Evolutionary conservation across 495 filamentous ascomycete genomes (phyloP).

Genomic region (Talaromyces proteolyticus): DNA sequence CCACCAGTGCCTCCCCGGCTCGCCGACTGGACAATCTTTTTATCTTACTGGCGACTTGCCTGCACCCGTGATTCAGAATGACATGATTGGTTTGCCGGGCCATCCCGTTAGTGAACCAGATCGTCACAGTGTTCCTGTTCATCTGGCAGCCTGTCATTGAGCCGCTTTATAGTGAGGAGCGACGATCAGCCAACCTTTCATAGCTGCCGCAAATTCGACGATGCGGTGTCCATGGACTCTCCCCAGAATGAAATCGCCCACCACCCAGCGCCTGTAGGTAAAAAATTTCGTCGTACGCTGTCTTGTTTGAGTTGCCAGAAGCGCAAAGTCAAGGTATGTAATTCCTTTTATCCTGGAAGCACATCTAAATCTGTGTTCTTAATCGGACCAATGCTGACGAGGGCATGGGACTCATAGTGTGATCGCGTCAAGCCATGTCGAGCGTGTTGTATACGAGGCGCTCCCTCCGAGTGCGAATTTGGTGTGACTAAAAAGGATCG

Average conservation of each 20-base stretch:
- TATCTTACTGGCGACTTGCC: too few species aligned
- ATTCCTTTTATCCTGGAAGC: not conserved
- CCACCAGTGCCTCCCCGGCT: too few species aligned
- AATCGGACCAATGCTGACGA: constrained; percentile 1
- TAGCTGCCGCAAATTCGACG: not conserved
- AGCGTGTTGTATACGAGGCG: constrained; percentile 22
- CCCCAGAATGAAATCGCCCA: not conserved
- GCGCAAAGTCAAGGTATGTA: constrained; percentile 22
- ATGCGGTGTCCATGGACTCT: constrained; percentile 6
- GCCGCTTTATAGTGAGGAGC: too few species aligned
- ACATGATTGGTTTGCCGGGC: too few species aligned
- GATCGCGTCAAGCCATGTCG: constrained; percentile 23
- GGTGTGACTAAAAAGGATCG: constrained; percentile 21
- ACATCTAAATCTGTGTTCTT: not conserved
- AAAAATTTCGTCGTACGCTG: constrained; percentile 22
- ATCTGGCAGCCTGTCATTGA: too few species aligned
- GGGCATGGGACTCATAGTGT: constrained; percentile 9
- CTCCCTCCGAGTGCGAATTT: constrained; percentile 23
- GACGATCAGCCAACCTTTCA: too few species aligned
- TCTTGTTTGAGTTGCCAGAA: constrained; percentile 24
- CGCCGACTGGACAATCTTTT: too few species aligned
- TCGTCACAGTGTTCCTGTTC: too few species aligned
- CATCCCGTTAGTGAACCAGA: too few species aligned
- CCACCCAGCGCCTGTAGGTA: constrained; percentile 5
- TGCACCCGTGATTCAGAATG: too few species aligned